Evolutionary conservation across 306 rosid species (phyloP).

Genomic region (Fragaria iinumae): DNA sequence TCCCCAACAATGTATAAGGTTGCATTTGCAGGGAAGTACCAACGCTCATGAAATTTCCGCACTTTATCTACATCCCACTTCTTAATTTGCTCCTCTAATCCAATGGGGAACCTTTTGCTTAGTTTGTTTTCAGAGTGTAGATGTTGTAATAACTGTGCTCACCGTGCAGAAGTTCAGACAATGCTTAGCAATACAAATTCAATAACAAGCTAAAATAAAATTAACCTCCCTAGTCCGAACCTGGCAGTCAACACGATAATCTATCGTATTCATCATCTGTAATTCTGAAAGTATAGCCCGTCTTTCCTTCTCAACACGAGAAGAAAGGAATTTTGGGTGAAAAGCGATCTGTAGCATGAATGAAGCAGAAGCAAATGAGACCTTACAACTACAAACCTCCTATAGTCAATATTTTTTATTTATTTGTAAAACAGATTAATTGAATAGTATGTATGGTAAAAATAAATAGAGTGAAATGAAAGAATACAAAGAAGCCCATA

Average conservation of each 20-base stretch:
- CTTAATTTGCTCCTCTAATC: constrained; percentile 96
- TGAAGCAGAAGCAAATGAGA: constrained; percentile 28
- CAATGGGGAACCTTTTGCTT: constrained; percentile 97
- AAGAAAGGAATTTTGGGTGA: constrained; percentile 93
- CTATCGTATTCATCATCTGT: constrained; percentile 99
- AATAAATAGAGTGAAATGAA: neutral
- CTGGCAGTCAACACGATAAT: constrained; percentile 99
- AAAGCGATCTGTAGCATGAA: constrained; percentile 78
- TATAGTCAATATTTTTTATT: neutral
- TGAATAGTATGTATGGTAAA: constrained; percentile 3
- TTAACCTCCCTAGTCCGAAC: constrained; percentile 35
- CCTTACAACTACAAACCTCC: constrained; percentile 18
- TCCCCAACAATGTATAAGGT: constrained; percentile 97
- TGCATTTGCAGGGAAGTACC: constrained; percentile 99
- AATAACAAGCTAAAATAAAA: constrained; percentile 26
- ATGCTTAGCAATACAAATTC: constrained; percentile 20
- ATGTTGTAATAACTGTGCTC: constrained; percentile 82
- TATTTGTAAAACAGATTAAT: neutral
- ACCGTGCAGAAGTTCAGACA: constrained; percentile 21
- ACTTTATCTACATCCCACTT: constrained; percentile 98
- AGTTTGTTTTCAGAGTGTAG: constrained; percentile 99
- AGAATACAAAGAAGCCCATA: neutral
- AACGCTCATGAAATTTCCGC: constrained; percentile 95
- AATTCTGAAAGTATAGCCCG: constrained; percentile 97
- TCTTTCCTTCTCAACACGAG: constrained; percentile 95